Evolutionary conservation across 305 asterid genomes (phyloP).

Genomic region (Ilex paraguariensis): DNA sequence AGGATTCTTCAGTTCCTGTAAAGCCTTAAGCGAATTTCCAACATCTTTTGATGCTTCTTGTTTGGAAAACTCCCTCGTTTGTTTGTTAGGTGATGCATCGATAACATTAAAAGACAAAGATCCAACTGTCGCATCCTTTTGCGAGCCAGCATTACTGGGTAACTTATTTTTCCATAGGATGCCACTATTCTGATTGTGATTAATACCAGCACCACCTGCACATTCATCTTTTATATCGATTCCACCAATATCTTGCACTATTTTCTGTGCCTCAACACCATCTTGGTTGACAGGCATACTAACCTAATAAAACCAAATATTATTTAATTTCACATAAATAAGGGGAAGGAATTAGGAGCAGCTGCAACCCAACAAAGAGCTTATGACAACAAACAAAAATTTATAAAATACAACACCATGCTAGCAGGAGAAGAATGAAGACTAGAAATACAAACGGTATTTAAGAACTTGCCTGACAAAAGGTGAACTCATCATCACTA

Average conservation of each 20-base stretch:
- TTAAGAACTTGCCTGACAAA: constrained; percentile 45
- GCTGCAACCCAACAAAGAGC: neutral
- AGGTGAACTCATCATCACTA: constrained; percentile 58
- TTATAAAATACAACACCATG: too few species aligned
- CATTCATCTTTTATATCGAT: constrained; percentile 38
- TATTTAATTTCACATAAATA: too few species aligned
- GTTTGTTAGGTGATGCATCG: constrained; percentile 43
- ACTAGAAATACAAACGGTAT: too few species aligned
- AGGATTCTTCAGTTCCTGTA: constrained; percentile 29
- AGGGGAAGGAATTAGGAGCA: neutral
- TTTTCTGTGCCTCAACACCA: constrained; percentile 28
- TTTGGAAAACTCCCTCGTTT: constrained; percentile 21
- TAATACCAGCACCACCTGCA: constrained; percentile 17
- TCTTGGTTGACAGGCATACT: constrained; percentile 33
- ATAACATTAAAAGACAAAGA: constrained; percentile 58
- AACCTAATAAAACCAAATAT: constrained; percentile 29
- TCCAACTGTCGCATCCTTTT: constrained; percentile 44
- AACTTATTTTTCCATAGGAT: constrained; percentile 28
- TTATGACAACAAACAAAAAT: neutral
- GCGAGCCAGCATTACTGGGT: constrained; percentile 17
- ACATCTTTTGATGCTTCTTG: constrained; percentile 22
- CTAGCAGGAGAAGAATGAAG: too few species aligned
- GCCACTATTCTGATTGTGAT: constrained; percentile 25
- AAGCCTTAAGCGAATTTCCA: constrained; percentile 31
- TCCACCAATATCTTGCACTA: constrained; percentile 31